Percentiles rank a stretch among this genome's conserved stretches.
Conservation (phyloP, 2,329 filamentous ascomycete genomes). For the Endoconidiophora polonica region DNA sequence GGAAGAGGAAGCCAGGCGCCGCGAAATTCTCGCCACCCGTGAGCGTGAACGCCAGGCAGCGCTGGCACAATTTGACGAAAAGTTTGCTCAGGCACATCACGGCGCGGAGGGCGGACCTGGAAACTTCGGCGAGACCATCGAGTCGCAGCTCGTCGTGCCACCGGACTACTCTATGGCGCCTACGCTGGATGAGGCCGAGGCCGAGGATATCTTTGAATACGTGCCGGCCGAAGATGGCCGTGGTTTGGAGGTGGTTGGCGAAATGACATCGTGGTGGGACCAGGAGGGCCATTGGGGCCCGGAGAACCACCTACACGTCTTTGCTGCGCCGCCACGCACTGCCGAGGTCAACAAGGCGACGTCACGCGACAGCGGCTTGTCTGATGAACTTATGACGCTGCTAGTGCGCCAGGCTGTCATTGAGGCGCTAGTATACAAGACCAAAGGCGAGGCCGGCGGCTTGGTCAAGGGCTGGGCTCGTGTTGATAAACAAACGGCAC, state of each 20-base stretch:
- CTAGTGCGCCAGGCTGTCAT: constrained; percentile 35
- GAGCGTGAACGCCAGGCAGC: constrained; percentile 23
- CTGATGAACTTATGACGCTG: constrained; percentile 25
- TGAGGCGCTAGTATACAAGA: constrained; percentile 31
- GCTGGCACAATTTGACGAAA: neutral
- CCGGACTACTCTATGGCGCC: constrained; percentile 14
- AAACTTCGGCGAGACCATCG: constrained; percentile 7
- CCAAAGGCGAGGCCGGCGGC: constrained; percentile 16
- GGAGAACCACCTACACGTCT: constrained; percentile 28
- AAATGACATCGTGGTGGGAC: constrained; percentile 37
- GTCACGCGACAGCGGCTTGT: constrained; percentile 17
- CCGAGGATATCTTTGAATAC: constrained; percentile 24
- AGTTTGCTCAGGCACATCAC: constrained; percentile 16
- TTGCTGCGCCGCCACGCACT: constrained; percentile 18
- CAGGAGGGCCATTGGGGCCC: constrained; percentile 33
- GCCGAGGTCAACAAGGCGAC: constrained; percentile 11
- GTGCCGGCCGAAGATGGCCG: constrained; percentile 28
- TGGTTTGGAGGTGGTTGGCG: constrained; percentile 31
- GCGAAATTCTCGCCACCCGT: constrained; percentile 20
- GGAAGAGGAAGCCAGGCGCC: constrained; percentile 15
- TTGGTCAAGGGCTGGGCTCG: constrained; percentile 18
- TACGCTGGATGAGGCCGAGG: constrained; percentile 12
- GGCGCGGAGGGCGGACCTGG: neutral
- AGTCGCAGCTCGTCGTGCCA: constrained; percentile 14
- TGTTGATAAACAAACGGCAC: constrained; percentile 21